Evolutionary conservation across 2,329 filamentous ascomycete genomes (phyloP).

Genomic region (Spiromastix sp.): DNA sequence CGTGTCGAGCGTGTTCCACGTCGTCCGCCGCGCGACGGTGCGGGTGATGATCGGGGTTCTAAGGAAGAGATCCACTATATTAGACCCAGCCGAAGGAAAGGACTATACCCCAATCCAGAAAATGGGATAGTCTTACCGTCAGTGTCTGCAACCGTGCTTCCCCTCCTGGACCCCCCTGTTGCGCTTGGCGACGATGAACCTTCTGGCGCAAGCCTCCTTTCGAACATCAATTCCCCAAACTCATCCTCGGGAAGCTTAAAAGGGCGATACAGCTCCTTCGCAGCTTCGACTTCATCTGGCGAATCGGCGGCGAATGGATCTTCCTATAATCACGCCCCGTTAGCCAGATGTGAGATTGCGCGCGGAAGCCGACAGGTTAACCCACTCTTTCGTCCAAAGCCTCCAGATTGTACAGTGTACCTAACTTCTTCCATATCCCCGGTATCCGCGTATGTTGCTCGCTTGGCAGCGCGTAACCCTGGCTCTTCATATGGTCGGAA

Average conservation of each 20-base stretch:
- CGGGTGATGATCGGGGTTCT: constrained; percentile 36
- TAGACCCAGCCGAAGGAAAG: too few relatives aligned
- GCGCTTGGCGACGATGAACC: constrained; percentile 32
- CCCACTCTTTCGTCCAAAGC: constrained; percentile 77
- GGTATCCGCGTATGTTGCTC: constrained; percentile 73
- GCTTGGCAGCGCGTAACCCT: constrained; percentile 60
- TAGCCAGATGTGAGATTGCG: constrained; percentile 4
- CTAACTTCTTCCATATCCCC: constrained; percentile 83
- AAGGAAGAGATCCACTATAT: constrained; percentile 1
- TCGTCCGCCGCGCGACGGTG: constrained; percentile 29
- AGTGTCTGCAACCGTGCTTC: constrained; percentile 37
- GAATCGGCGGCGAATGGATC: constrained; percentile 46
- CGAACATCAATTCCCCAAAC: constrained; percentile 40
- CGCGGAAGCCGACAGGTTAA: constrained; percentile 33
- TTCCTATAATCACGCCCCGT: constrained; percentile 27
- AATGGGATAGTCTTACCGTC: constrained; percentile 28
- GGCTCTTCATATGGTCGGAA: constrained; percentile 65
- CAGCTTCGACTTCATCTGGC: constrained; percentile 42
- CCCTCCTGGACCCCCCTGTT: constrained; percentile 27
- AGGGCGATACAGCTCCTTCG: constrained; percentile 50
- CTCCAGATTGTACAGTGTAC: constrained; percentile 72
- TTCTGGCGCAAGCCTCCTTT: constrained; percentile 33
- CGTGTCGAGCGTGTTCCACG: constrained; percentile 23
- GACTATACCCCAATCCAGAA: too few relatives aligned
- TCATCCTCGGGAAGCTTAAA: constrained; percentile 52